These are phyloP conservation scores for Macrolepiota dolichaula DNA, from an alignment of 768 basidiomycete genomes.

Conservation along the genomic window DNA sequence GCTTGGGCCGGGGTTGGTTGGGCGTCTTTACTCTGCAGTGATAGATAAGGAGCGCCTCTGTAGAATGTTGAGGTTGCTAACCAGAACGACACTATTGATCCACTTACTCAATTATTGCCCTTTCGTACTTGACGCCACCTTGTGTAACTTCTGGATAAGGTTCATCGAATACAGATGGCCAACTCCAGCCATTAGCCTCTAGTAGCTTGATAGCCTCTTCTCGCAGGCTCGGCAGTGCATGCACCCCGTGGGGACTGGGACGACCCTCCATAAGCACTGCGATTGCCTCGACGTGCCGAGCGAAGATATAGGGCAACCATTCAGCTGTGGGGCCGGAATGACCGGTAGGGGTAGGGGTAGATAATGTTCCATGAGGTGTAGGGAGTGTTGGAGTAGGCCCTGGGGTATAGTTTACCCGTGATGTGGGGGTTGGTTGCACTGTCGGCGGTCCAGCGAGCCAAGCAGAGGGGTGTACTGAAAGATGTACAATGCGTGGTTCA, in stretches of 20 bases:
- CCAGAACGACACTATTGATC: not conserved
- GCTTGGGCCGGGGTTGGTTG: slow-evolving; percentile 55
- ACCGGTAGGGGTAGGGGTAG: not conserved
- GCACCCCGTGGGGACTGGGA: slow-evolving; percentile 14
- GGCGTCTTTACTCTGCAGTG: slow-evolving; percentile 39
- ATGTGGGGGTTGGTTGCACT: slow-evolving; percentile 15
- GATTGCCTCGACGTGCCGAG: slow-evolving; percentile 43
- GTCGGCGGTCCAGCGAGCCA: slow-evolving; percentile 60
- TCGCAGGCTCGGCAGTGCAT: slow-evolving; percentile 17
- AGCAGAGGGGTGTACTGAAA: slow-evolving; percentile 78
- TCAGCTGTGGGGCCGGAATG: slow-evolving; percentile 14
- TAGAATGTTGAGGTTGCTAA: slow-evolving; percentile 10
- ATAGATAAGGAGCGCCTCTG: slow-evolving; percentile 54
- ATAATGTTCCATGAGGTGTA: not conserved
- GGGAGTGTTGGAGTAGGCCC: slow-evolving; percentile 6
- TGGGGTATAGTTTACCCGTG: slow-evolving; percentile 11
- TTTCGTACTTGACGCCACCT: slow-evolving; percentile 41
- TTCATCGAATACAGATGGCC: slow-evolving; percentile 49
- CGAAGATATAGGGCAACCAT: slow-evolving; percentile 32
- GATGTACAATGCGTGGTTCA: slow-evolving; percentile 63
- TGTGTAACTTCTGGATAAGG: slow-evolving; percentile 36
- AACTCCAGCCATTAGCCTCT: slow-evolving; percentile 39
- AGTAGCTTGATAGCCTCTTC: slow-evolving; percentile 29
- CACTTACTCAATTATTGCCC: slow-evolving; percentile 36
- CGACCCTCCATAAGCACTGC: slow-evolving; percentile 26